These are phyloP conservation scores for Starmerella cellae DNA, from an alignment of 805 yeast species.

Conservation along the genomic window DNA sequence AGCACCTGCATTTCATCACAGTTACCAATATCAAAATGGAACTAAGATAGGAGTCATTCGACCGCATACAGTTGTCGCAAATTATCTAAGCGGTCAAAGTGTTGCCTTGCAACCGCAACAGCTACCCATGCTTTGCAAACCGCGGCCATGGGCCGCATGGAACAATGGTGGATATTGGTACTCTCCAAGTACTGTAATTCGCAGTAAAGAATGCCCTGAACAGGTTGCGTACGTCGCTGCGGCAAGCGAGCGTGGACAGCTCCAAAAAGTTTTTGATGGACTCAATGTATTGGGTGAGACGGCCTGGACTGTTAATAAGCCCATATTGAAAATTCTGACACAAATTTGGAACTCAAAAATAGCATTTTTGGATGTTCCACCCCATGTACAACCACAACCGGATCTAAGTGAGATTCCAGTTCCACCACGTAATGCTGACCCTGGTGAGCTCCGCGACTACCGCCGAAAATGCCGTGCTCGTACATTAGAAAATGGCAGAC, in stretches of 20 bases:
- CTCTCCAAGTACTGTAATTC: slow-evolving; percentile 48
- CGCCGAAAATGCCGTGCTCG: slow-evolving; percentile 44
- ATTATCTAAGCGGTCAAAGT: slow-evolving; percentile 53
- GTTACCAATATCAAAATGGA: slow-evolving; percentile 70
- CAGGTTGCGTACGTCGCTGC: slow-evolving; percentile 79
- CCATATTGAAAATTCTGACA: slow-evolving; percentile 53
- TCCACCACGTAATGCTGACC: slow-evolving; percentile 59
- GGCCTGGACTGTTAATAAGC: slow-evolving; percentile 81
- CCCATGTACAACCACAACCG: slow-evolving; percentile 27
- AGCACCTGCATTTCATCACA: slow-evolving; percentile 84
- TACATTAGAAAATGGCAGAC: slow-evolving; percentile 47
- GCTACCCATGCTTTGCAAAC: slow-evolving; percentile 83
- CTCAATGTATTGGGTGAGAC: slow-evolving; percentile 75
- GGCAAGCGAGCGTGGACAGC: slow-evolving; percentile 55
- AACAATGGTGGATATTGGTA: slow-evolving; percentile 75
- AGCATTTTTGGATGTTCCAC: slow-evolving; percentile 59
- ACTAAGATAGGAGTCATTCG: slow-evolving; percentile 69
- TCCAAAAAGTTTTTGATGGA: slow-evolving; percentile 62
- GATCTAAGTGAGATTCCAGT: slow-evolving; percentile 39
- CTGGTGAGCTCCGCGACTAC: slow-evolving; percentile 56
- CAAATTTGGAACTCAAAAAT: slow-evolving; percentile 81
- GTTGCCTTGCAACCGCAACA: slow-evolving; percentile 65
- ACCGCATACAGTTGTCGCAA: slow-evolving; percentile 55
- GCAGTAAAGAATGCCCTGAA: slow-evolving; percentile 77
- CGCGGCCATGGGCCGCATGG: slow-evolving; percentile 76